phyloP scores from a whole-genome alignment of 768 basidiomycete genomes.

The Termitomyces sp. region DNA sequence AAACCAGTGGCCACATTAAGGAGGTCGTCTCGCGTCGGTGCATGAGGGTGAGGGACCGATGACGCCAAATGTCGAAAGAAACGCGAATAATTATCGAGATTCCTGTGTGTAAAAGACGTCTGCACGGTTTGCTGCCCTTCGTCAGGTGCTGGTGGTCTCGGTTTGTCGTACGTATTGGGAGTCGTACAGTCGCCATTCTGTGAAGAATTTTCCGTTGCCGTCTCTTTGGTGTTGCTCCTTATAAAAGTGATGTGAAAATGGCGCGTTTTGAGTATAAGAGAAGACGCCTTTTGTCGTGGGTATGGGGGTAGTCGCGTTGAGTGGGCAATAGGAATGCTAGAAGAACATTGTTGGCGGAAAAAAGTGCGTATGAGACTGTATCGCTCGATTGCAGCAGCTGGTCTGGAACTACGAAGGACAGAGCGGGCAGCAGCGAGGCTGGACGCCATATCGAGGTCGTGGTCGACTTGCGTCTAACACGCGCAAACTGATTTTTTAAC shows the following conservation, averaged over 20 bases:
- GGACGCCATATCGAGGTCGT: conserved; percentile 4
- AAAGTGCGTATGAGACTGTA: conserved; percentile 55
- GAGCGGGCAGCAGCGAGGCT: conserved; percentile 7
- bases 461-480: neutral
- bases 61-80: conserved; percentile 76
- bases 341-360: conserved; percentile 33
- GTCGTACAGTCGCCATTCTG: neutral
- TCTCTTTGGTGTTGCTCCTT: neutral
- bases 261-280: neutral
- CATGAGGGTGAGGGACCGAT: conserved; percentile 68
- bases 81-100: conserved; percentile 67
- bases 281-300: neutral
- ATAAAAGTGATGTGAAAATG: conserved; percentile 17
- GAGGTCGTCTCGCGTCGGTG: conserved; percentile 87
- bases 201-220: neutral
- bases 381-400: conserved; percentile 38
- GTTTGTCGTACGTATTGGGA: neutral
- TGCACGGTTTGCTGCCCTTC: conserved; percentile 1
- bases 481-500: neutral
- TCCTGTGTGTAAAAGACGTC: conserved; percentile 12
- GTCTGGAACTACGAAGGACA: conserved; percentile 1
- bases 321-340: neutral
- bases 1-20: conserved; percentile 83
- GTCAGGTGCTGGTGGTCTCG: neutral
- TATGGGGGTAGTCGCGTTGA: neutral